phyloP scores from a whole-genome alignment of 345 rosid species.

The Dovyalis caffra region DNA sequence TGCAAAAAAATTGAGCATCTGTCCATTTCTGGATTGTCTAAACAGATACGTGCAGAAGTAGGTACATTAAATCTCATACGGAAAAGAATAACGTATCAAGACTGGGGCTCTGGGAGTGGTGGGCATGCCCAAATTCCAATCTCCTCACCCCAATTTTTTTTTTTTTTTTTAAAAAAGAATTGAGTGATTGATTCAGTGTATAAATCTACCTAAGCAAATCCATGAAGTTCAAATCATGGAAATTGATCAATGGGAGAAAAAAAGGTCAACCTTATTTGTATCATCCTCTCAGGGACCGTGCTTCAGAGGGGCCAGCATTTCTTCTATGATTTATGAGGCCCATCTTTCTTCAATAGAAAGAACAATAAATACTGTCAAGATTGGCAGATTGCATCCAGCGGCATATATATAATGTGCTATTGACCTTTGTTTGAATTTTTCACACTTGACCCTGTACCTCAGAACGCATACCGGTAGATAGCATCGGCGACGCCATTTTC shows the following conservation, averaged over 20 bases:
- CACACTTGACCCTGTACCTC: slow-evolving; percentile 13
- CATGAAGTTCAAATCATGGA: neutral
- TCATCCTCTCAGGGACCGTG: neutral
- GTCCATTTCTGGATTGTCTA: neutral
- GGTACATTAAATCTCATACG: neutral
- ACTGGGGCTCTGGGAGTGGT: no score
- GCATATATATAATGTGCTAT: neutral
- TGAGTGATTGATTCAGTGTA: no score
- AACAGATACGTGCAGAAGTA: neutral
- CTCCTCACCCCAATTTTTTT: neutral
- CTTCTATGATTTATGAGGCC: neutral
- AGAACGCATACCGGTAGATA: slow-evolving; percentile 76
- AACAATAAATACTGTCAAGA: slow-evolving; percentile 1
- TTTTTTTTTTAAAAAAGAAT: no score
- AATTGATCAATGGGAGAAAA: neutral
- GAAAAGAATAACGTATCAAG: neutral
- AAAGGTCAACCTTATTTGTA: neutral
- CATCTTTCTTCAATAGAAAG: neutral
- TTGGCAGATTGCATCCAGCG: neutral
- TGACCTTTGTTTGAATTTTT: neutral
- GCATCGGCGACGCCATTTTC: slow-evolving; percentile 96
- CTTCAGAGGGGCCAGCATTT: neutral
- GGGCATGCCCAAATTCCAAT: no score
- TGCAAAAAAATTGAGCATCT: neutral
- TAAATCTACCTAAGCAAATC: neutral